Conservation (phyloP, 352 stramenopile species). For the Globisporangium irregulare region DNA sequence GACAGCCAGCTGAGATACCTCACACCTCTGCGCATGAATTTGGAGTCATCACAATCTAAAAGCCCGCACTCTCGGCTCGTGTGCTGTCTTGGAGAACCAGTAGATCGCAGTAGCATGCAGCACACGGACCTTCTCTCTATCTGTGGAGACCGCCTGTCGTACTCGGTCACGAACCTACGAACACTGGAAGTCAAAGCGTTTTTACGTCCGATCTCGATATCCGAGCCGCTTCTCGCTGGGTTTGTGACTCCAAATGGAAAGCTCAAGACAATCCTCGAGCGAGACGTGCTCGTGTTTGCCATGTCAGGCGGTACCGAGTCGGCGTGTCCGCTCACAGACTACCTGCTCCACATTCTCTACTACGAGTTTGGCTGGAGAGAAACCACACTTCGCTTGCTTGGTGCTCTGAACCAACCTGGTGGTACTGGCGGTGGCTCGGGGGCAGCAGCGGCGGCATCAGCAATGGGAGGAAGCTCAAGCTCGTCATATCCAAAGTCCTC, state of each 20-base stretch:
- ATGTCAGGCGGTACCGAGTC: slow-evolving; percentile 37
- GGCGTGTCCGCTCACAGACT: slow-evolving; percentile 44
- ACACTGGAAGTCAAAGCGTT: slow-evolving; percentile 38
- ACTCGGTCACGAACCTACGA: slow-evolving; percentile 33
- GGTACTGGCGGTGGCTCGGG: slow-evolving; percentile 7
- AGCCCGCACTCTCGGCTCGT: slow-evolving; percentile 20
- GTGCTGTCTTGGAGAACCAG: slow-evolving; percentile 26
- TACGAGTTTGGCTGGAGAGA: slow-evolving; percentile 60
- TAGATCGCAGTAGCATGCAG: slow-evolving; percentile 1
- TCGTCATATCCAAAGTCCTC: slow-evolving; percentile 45
- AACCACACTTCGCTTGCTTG: slow-evolving; percentile 42
- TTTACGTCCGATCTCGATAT: slow-evolving; percentile 44
- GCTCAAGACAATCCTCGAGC: slow-evolving; percentile 58
- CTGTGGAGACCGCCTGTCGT: slow-evolving; percentile 57
- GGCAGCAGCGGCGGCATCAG: not conserved
- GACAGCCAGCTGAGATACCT: slow-evolving; percentile 51
- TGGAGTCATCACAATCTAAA: slow-evolving; percentile 7
- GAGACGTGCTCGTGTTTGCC: slow-evolving; percentile 56
- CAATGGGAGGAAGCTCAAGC: slow-evolving; percentile 3
- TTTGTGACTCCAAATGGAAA: slow-evolving; percentile 30
- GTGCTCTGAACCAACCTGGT: slow-evolving; percentile 28
- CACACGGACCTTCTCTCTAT: slow-evolving; percentile 36
- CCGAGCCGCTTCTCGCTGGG: slow-evolving; percentile 50
- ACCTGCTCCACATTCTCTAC: slow-evolving; percentile 40
- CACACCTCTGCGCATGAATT: slow-evolving; percentile 27